Percentiles rank a stretch among this genome's conserved stretches.
Evolutionary conservation across 2,329 filamentous ascomycete species (phyloP).

Genomic region (Trichoderma aggressivum): DNA sequence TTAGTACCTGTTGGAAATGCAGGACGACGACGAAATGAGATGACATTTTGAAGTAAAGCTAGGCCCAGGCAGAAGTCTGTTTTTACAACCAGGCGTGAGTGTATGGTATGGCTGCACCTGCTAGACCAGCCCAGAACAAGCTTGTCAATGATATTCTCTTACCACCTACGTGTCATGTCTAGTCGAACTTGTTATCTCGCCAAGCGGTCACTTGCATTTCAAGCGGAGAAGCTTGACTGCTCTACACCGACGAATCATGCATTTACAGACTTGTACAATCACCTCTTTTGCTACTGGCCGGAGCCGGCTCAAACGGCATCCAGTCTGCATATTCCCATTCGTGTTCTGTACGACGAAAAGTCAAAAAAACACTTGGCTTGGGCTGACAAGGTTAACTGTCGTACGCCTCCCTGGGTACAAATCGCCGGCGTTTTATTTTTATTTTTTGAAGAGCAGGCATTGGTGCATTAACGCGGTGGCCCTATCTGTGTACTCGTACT

Average conservation of each 20-base stretch:
- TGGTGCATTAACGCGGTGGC: background rate
- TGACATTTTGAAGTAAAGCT: background rate
- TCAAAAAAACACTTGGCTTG: background rate
- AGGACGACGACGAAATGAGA: background rate
- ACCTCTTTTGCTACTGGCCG: background rate
- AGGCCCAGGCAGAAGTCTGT: background rate
- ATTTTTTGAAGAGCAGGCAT: background rate
- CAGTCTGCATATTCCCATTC: background rate
- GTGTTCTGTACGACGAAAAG: background rate
- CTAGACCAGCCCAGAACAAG: background rate
- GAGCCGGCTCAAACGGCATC: background rate
- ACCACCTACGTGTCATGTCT: background rate
- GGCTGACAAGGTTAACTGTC: background rate
- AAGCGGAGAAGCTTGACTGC: background rate
- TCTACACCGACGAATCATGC: background rate
- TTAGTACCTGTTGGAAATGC: background rate
- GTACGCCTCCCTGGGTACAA: background rate
- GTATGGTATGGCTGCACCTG: background rate
- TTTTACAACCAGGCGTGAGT: background rate
- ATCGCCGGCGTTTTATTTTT: background rate
- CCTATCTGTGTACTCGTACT: background rate
- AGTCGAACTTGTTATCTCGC: background rate
- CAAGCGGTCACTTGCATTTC: background rate
- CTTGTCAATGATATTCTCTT: background rate
- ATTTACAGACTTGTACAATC: background rate